Conservation (phyloP, 441 rosid genomes). For the Brassica hybrid region DNA sequence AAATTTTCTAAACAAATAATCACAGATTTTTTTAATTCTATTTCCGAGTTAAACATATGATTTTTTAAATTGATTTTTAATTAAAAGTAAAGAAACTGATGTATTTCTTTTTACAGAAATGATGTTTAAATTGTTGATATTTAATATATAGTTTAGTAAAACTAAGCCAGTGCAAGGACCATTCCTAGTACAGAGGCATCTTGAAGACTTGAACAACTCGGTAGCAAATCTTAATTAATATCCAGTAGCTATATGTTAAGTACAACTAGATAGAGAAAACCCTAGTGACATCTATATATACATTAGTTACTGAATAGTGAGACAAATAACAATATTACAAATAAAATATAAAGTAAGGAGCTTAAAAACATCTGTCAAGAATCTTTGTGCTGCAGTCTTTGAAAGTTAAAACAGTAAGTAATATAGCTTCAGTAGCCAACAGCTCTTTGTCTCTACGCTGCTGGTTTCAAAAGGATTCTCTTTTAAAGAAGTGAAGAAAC, state of each 20-base stretch:
- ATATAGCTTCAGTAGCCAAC: constrained; percentile 42
- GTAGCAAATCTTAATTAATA: constrained; percentile 19
- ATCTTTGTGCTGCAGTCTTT: constrained; percentile 25
- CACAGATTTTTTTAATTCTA: background rate
- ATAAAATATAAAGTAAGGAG: constrained; percentile 23
- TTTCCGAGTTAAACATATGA: background rate
- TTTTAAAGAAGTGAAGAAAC: too few relatives aligned
- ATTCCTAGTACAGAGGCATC: constrained; percentile 22
- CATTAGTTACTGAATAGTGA: constrained; percentile 27
- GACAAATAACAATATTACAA: constrained; percentile 30
- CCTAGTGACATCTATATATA: constrained; percentile 22
- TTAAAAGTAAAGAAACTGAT: constrained; percentile 15
- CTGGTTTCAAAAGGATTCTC: constrained; percentile 42
- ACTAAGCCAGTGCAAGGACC: constrained; percentile 20
- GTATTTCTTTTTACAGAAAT: background rate
- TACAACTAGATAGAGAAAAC: constrained; percentile 29
- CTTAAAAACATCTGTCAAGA: background rate
- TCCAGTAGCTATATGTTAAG: constrained; percentile 9
- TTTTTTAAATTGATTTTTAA: background rate
- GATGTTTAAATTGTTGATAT: background rate
- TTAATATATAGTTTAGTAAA: background rate
- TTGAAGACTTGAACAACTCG: constrained; percentile 8
- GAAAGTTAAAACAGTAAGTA: constrained; percentile 40
- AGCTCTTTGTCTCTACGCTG: constrained; percentile 42
- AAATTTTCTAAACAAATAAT: too few relatives aligned